Conservation (phyloP, 192 early-diverging fungal genomes). For the Backusella parvicylindrica region DNA sequence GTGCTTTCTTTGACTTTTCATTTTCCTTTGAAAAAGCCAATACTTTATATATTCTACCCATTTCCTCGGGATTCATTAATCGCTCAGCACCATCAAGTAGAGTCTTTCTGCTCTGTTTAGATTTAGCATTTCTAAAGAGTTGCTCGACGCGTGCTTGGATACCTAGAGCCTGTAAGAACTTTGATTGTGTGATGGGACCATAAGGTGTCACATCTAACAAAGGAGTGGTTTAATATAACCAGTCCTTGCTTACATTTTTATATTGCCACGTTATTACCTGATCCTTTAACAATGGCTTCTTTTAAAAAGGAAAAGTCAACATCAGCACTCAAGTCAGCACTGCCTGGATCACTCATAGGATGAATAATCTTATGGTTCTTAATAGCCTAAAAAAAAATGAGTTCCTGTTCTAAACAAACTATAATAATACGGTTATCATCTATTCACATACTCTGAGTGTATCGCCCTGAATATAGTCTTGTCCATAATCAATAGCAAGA, state of each 20-base stretch:
- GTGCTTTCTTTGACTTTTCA: background rate
- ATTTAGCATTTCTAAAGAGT: slow-evolving; percentile 57
- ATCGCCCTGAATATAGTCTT: slow-evolving; percentile 69
- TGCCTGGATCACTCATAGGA: slow-evolving; percentile 77
- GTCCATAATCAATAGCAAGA: slow-evolving; percentile 89
- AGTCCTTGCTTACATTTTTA: background rate
- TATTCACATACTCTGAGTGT: slow-evolving; percentile 46
- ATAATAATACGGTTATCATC: too few relatives aligned
- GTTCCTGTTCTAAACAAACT: background rate
- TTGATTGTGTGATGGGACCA: slow-evolving; percentile 80
- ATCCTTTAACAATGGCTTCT: slow-evolving; percentile 42
- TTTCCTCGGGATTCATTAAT: slow-evolving; percentile 68
- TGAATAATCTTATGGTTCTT: slow-evolving; percentile 76
- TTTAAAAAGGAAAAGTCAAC: slow-evolving; percentile 84
- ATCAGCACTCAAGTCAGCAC: slow-evolving; percentile 86
- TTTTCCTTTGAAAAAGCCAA: slow-evolving; percentile 45
- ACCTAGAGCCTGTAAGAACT: slow-evolving; percentile 76
- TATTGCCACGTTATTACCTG: background rate
- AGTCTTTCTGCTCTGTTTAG: slow-evolving; percentile 47
- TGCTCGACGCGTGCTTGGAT: slow-evolving; percentile 71
- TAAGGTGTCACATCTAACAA: slow-evolving; percentile 36
- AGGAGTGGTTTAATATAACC: background rate
- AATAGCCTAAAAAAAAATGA: slow-evolving; percentile 60
- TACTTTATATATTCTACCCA: slow-evolving; percentile 89
- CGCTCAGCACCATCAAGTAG: slow-evolving; percentile 72